Base-by-base conservation (phyloP, 345 rosid genomes). In the Eucalyptus lansdowneana region DNA sequence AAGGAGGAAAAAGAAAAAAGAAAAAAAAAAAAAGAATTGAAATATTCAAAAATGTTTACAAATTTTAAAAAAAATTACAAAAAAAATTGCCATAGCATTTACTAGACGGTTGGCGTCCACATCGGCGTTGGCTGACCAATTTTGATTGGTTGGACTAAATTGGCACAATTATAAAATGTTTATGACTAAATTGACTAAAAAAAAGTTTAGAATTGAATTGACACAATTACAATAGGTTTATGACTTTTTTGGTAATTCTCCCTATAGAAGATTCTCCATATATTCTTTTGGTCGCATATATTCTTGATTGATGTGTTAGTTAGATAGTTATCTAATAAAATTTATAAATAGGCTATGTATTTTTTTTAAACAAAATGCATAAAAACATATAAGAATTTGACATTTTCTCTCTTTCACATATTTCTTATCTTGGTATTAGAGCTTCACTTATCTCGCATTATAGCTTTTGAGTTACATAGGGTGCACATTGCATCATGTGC, bases 141-240 rank as follows among this genome's bases (percentile, higher is more conserved):
- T 47, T 47, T 47, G 12, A 0, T 1, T 2, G 4, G 4, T 11
- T 47, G 0, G 13, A 49, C 14, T 49, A 49, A 47, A 49, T 49
- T 49, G 50, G 0, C 5, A 49, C 0, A 11, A 49, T 47, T 11
- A 49, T 12, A 49, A 49, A 12, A 0, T 0, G 0, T 0, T 49
- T 49, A 49, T 0, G 14, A 12, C 14, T 49, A 0, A 5, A 11
- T 49, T 49, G 50, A 0, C 14, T 10, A 45, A 45, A 45, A 45
- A 9, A 45, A 47, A 1, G 5, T 47, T 49, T 49, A 47, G 2
- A 0, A 49, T 2, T 49, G 6, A 5, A 11, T 47, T 47, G 13
- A 10, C 13, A 47, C 4, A 47, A 47, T 47, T 47, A 1, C 5
- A 47, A 47, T 49, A 12, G 0, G 0, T 49, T 49, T 49, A 49